Percentiles rank a stretch among this genome's conserved stretches.
Conservation (phyloP, 352 stramenopile genomes). For the Phytophthora vignae region DNA sequence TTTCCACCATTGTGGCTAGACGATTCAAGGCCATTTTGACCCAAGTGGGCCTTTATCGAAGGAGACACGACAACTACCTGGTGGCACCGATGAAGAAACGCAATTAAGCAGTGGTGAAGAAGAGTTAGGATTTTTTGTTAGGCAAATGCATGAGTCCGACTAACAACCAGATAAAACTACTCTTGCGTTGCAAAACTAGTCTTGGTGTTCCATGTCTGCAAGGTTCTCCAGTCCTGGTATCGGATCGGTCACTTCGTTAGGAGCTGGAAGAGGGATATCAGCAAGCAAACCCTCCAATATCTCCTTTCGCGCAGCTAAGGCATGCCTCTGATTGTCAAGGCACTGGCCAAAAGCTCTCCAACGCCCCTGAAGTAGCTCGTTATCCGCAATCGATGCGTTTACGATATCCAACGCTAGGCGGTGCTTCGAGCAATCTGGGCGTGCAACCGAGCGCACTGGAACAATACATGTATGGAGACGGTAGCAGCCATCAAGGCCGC, state of each 20-base stretch:
- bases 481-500: no score
- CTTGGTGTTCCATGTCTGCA: slow-evolving; percentile 6
- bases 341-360: background rate
- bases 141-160: background rate
- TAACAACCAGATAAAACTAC: background rate
- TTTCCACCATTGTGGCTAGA: slow-evolving; percentile 8
- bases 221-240: background rate
- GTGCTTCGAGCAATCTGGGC: no score
- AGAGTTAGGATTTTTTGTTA: slow-evolving; percentile 1
- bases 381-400: no score
- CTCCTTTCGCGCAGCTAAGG: background rate
- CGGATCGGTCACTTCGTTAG: slow-evolving; percentile 5
- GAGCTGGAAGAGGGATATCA: background rate
- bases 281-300: background rate
- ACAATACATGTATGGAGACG: no score
- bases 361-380: background rate
- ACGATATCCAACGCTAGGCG: no score
- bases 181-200: background rate
- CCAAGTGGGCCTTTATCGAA: background rate
- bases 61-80: background rate
- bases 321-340: background rate
- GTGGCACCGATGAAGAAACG: background rate
- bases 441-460: no score
- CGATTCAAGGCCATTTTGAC: slow-evolving; percentile 6
- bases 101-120: background rate